Evolutionary conservation across 768 basidiomycete genomes (phyloP), one percentile per base, ranked within the genome.

Genomic region (Rhizopogon sp.): DNA sequence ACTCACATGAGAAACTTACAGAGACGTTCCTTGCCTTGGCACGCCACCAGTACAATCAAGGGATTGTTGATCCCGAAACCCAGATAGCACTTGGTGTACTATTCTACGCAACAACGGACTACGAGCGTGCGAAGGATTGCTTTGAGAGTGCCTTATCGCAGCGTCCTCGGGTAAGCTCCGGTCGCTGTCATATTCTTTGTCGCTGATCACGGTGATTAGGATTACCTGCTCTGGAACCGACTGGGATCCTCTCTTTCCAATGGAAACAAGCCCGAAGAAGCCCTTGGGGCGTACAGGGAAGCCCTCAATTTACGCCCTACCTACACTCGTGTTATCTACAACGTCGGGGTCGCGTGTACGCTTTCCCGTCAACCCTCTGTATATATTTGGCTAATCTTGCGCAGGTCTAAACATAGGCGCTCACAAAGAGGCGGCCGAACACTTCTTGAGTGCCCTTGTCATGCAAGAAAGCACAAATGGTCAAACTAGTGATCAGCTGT

Each of bases 241-340:
- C 74, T 97, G 13, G 97, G 97, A 5, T 97, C 95, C 2, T 92
- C 88, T 4, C 77, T 99, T 25, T 96, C 94, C 6, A 99, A 99
- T 66, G 93, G 92, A 1, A 91, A 83, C 60, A 88, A 90, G 58
- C 93, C 97, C 0, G 97, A 98, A 69, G 93, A 95, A 68, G 95
- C 96, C 3, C 73, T 93, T 8, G 88, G 88, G 14, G 90, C 88
- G 13, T 97, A 99, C 68, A 80, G 90, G 56, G 85, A 94, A 67
- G 97, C 97, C 0, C 78, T 99, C 25, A 86, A 84, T 63, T 74
- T 98, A 45, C 83, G 93, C 39, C 97, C 97, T 28, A 95, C 93
- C 0, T 99, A 97, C 68, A 98, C 97, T 1, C 85, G 97, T 10
- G 97, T 95, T 9, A 91, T 98, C 22, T 98, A 96, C 67, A 99